These are phyloP conservation scores for Cucumis hystrix DNA, from an alignment of 306 rosid genomes.

Conservation along the genomic window DNA sequence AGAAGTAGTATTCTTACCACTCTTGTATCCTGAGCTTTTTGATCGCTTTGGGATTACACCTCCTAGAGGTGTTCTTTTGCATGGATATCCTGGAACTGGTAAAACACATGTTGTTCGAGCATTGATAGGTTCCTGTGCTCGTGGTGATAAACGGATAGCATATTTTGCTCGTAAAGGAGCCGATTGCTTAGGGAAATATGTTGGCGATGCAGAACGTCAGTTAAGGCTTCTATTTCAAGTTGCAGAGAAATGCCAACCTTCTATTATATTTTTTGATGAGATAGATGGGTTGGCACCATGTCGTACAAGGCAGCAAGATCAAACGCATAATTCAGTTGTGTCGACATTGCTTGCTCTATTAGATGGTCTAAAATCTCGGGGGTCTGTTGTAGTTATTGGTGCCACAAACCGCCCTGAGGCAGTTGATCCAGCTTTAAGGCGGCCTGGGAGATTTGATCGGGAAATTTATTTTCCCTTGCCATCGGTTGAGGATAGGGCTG, in stretches of 20 bases:
- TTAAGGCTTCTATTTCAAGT: constrained; percentile 92
- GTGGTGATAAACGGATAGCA: constrained; percentile 81
- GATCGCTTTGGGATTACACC: constrained; percentile 80
- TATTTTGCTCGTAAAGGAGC: constrained; percentile 99
- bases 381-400: constrained; percentile 92
- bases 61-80: constrained; percentile 94
- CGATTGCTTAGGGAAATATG: constrained; percentile 96
- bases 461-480: constrained; percentile 97
- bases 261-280: constrained; percentile 95
- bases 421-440: constrained; percentile 86
- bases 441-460: constrained; percentile 96
- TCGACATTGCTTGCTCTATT: constrained; percentile 91
- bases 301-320: constrained; percentile 92
- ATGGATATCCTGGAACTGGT: constrained; percentile 98
- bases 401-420: constrained; percentile 99
- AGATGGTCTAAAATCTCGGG: constrained; percentile 96
- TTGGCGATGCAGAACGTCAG: constrained; percentile 98
- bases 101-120: constrained; percentile 92
- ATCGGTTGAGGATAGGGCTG: constrained; percentile 76
- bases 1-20: constrained; percentile 91
- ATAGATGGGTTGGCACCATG: constrained; percentile 95
- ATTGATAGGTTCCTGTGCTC: constrained; percentile 91
- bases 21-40: constrained; percentile 83
- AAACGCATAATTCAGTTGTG: constrained; percentile 97
- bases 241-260: constrained; percentile 96